phyloP scores from a whole-genome alignment of 2,329 filamentous ascomycete genomes.

The Phialemonium atrogriseum region DNA sequence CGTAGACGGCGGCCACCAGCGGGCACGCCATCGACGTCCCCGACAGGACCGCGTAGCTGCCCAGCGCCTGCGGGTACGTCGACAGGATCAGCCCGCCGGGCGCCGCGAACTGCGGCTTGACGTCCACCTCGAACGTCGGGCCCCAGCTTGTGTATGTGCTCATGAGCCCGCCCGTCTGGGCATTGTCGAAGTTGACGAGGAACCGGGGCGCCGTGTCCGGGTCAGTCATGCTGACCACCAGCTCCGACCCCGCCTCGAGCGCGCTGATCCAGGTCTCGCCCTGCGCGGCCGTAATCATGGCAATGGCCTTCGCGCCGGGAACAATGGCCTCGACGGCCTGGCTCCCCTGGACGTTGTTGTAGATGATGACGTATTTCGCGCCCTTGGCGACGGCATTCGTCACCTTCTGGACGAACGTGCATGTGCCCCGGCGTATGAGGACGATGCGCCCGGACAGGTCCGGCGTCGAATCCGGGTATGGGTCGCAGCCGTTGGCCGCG shows the following conservation, averaged over 20 bases:
- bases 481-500: conserved; percentile 37
- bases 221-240: conserved; percentile 36
- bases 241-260: conserved; percentile 32
- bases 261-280: conserved; percentile 35
- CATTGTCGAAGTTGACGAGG: conserved; percentile 29
- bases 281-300: conserved; percentile 30
- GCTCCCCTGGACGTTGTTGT: conserved; percentile 42
- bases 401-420: conserved; percentile 39
- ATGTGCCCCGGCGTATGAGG: conserved; percentile 50
- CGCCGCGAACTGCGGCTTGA: conserved; percentile 39
- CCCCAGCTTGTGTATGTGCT: conserved; percentile 51
- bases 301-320: conserved; percentile 24
- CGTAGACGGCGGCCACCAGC: conserved; percentile 42
- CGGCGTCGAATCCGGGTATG: conserved; percentile 43
- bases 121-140: conserved; percentile 48
- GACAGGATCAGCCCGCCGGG: conserved; percentile 43
- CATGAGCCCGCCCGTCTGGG: conserved; percentile 38
- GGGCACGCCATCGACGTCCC: conserved; percentile 48
- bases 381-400: conserved; percentile 35
- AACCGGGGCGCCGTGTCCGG: conserved; percentile 25
- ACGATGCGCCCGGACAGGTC: conserved; percentile 50
- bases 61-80: conserved; percentile 34
- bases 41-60: conserved; percentile 37
- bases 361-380: conserved; percentile 53
- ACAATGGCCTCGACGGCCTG: conserved; percentile 21